phyloP scores from a whole-genome alignment of 257 asterid species.

The Petunia axillaris region DNA sequence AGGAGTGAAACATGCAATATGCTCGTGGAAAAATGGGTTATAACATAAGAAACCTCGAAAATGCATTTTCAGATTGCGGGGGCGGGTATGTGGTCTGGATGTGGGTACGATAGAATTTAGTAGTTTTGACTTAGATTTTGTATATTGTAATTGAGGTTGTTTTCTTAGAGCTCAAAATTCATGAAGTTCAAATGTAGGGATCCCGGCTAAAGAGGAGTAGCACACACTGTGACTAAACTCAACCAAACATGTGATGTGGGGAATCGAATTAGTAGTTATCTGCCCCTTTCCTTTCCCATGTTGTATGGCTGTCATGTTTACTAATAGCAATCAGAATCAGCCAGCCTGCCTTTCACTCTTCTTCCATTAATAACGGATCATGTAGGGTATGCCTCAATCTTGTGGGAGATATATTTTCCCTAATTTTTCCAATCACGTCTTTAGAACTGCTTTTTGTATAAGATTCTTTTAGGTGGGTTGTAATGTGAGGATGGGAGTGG shows the following conservation, averaged over 20 bases:
- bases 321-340: neutral
- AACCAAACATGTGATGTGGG: conserved; percentile 8
- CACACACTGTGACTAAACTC: neutral
- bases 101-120: no score
- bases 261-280: neutral
- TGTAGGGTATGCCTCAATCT: neutral
- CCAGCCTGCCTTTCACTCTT: neutral
- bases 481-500: neutral
- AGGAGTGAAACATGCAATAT: no score
- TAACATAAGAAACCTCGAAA: no score
- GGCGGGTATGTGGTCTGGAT: no score
- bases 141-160: no score
- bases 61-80: no score
- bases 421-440: no score
- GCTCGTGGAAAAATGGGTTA: no score
- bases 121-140: no score
- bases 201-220: neutral
- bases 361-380: conserved; percentile 22
- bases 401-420: neutral
- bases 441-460: neutral
- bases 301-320: neutral
- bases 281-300: neutral
- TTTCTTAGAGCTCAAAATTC: no score
- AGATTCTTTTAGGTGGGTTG: neutral
- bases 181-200: no score